Conservation (phyloP, 2,329 filamentous ascomycete genomes). For the Colletotrichum destructivum region DNA sequence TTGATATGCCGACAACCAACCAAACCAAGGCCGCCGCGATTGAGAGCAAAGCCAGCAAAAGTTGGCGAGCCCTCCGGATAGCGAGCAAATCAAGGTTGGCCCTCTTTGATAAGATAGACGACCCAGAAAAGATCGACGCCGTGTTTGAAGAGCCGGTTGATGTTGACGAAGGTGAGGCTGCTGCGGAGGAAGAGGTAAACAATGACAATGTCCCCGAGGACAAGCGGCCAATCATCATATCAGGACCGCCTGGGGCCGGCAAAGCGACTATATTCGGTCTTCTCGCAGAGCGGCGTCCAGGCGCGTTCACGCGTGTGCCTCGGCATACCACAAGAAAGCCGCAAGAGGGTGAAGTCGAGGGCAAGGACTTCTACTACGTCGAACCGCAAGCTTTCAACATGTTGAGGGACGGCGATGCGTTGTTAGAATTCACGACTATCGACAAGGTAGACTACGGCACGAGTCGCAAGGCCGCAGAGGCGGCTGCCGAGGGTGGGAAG, state of each 20-base stretch:
- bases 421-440: conserved; percentile 69
- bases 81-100: conserved; percentile 81
- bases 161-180: conserved; percentile 54
- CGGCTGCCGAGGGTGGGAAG: conserved; percentile 68
- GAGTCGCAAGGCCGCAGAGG: conserved; percentile 66
- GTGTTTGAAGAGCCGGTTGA: conserved; percentile 67
- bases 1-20: conserved; percentile 82
- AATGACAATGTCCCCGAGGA: conserved; percentile 60
- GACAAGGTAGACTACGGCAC: conserved; percentile 70
- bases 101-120: conserved; percentile 89
- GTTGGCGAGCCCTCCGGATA: conserved; percentile 89
- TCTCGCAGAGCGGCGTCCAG: conserved; percentile 74
- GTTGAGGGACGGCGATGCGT: conserved; percentile 72
- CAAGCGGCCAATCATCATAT: conserved; percentile 74
- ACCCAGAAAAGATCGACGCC: conserved; percentile 78
- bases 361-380: conserved; percentile 70
- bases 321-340: conserved; percentile 69
- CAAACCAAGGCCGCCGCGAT: conserved; percentile 69
- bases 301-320: conserved; percentile 74
- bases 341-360: conserved; percentile 65
- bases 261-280: conserved; percentile 75
- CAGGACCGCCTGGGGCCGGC: conserved; percentile 73
- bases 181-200: conserved; percentile 50
- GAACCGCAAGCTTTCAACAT: conserved; percentile 68
- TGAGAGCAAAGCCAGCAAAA: conserved; percentile 87